Evolutionary conservation across 495 filamentous ascomycete genomes (phyloP), one percentile per base, ranked within the genome.

Genomic region (Aspergillus asperescens): DNA sequence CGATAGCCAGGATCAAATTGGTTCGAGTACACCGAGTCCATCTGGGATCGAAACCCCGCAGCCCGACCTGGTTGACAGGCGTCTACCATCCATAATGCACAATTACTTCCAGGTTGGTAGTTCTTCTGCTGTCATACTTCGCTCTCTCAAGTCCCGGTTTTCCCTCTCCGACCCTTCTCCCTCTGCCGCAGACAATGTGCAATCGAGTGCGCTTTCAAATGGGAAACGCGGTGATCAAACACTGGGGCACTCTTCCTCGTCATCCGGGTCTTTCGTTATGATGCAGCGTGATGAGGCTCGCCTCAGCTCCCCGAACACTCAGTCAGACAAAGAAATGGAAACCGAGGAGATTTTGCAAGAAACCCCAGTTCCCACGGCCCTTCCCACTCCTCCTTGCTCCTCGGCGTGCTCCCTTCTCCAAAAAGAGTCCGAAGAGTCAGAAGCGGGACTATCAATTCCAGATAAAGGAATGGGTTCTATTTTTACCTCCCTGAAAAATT

Each of bases 31-130:
- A 44, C 86, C 87, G 15, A 91, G 89, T 46, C 89, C 90, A 44
- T 88, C 87, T 50, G 90, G 89, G 57, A 78, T 91, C 59, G 82
- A 86, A 37, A 96, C 91, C 32, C 91, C 91, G 31, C 87, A 88
- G 58, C 91, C 90, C 31, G 89, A 96, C 71, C 85, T 81, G 44
- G 82, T 83, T 37, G 91, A 96, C 72, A 95, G 93, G 69, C 86
- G 90, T 66, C 75, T 91, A 62, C 91, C 91, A 39, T 87, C 88
- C 62, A 89, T 95, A 69, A 83, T 89, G 78, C 90, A 84, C 77
- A 95, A 89, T 78, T 95, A 93, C 80, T 87, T 86, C 74, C 91
- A 96, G 90, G 91, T 96, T 92, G 81, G 90, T 95, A 78, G 69
- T 73, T 75, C 66, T 62, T 78, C 70, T 73, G 74, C 70, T 73